Base-by-base conservation (phyloP, 2,329 filamentous ascomycete genomes). In the Sordariomycetes sp. region DNA sequence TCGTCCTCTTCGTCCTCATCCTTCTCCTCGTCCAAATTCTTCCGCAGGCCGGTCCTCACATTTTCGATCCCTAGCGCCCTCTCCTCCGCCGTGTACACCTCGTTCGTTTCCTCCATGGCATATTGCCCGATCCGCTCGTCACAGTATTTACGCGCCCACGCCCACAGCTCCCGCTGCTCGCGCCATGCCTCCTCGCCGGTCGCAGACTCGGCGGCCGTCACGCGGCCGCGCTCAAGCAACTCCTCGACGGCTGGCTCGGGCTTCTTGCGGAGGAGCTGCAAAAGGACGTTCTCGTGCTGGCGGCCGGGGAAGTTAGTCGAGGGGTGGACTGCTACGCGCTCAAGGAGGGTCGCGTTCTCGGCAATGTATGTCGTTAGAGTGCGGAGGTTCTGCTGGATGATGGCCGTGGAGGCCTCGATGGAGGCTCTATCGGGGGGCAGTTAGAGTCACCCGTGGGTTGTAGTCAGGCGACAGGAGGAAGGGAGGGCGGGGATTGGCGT, bases 181-280 rank as follows among this genome's bases (percentile, higher is more conserved):
- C 64, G 65, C 55, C 60, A 59, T 36, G 53, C 57, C 54, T 55
- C 61, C 42, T 64, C 62, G 63, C 64, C 10, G 63, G 62, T 12
- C 4, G 65, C 68, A 28, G 66, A 62, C 17, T 64, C 65, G 13
- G 74, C 32, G n/a, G 52, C 74, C 32, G 73, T 72, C 59, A 74
- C 74, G 39, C 80, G 78, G 1, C 84, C 86, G 55, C 82, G 74
- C 24, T 82, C 79, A 28, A 92, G 83, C 72, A 86, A 85, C 58
- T 84, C 82, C 66, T 91, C 87, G 20, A 90, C 84, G 25, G 81
- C 77, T 0, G 89, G 88, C 62, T 94, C 89, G 54, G 90, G 78
- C 67, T 94, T 94, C 71, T 94, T 95, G 45, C 89, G 85, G 35
- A 95, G 74, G 2, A 95, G 75, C 63, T 86, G 81, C 28, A 80